These are phyloP conservation scores for Clonostachys rosea DNA, from an alignment of 2,329 filamentous ascomycete genomes.

Conservation along the genomic window DNA sequence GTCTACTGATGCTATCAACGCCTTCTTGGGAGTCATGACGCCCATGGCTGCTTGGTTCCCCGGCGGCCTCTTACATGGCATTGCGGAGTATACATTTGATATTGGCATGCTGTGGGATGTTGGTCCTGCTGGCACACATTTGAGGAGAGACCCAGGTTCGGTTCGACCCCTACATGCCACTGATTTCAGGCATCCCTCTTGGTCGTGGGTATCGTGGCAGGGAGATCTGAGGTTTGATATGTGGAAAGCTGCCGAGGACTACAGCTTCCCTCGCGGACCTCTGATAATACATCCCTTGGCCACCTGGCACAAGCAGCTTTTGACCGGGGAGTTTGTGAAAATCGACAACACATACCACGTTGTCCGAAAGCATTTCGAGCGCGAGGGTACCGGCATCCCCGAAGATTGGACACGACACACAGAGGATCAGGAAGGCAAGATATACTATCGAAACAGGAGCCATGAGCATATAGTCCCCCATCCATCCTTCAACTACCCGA, in stretches of 20 bases:
- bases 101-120: neutral
- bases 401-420: neutral
- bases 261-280: neutral
- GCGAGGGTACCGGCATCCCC: neutral
- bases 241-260: neutral
- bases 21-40: neutral
- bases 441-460: neutral
- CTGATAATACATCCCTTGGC: neutral
- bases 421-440: neutral
- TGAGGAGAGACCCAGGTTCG: neutral
- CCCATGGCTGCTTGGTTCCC: neutral
- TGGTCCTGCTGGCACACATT: neutral
- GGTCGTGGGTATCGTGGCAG: neutral
- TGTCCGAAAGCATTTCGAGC: neutral
- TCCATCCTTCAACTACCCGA: neutral
- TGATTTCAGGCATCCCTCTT: neutral
- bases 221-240: neutral
- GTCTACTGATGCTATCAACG: neutral
- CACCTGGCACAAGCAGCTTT: neutral
- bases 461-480: neutral
- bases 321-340: neutral
- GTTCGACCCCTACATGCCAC: too few species aligned
- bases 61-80: neutral
- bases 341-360: neutral
- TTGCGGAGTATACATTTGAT: neutral